Evolutionary conservation across 163 green algal species (phyloP), one percentile per base, ranked within the genome.

Genomic region (Trebouxia gelatinosa): DNA sequence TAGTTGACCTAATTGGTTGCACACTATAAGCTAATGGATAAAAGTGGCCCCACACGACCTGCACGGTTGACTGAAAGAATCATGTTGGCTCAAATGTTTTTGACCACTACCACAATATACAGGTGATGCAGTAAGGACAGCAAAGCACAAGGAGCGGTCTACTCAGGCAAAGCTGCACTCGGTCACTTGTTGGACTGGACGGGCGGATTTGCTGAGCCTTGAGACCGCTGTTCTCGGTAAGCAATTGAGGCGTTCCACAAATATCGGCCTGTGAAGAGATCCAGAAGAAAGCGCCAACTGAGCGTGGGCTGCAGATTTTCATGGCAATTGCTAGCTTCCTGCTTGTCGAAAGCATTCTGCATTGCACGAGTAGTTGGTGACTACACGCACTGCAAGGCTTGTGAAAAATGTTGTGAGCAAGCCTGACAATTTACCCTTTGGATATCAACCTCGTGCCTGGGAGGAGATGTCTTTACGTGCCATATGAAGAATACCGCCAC

Each of bases 251-350:
- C 34, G 23, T 72, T 37, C 64, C 64, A 72, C 35, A 72, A 35
- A 23, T 54, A 72, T 34, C 50, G 50, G 64, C 64, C 64, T 26
- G 64, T 72, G 26, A 72, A 72, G 23, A 72, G 31, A 37, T 72
- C 64, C 17, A 51, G 21, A 28, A 51, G 35, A 72, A 37, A 54
- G 23, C 7, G 64, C 64, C 61, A 46, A 9, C 61, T n/a, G n/a
- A n/a, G n/a, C n/a, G n/a, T n/a, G n/a, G n/a, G n/a, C n/a, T n/a
- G n/a, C n/a, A n/a, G n/a, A n/a, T n/a, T n/a, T n/a, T n/a, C n/a
- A n/a, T n/a, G n/a, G n/a, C n/a, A n/a, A n/a, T n/a, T n/a, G n/a
- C n/a, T n/a, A n/a, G n/a, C n/a, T 34, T 34, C 64, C 50, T 31
- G 35, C 9, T 50, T 51, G 35, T 23, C 50, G 64, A 35, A 51